Percentiles rank a stretch among this genome's conserved stretches.
Evolutionary conservation across 2,329 filamentous ascomycete species (phyloP).

Genomic region (Hypoxylon sp.): DNA sequence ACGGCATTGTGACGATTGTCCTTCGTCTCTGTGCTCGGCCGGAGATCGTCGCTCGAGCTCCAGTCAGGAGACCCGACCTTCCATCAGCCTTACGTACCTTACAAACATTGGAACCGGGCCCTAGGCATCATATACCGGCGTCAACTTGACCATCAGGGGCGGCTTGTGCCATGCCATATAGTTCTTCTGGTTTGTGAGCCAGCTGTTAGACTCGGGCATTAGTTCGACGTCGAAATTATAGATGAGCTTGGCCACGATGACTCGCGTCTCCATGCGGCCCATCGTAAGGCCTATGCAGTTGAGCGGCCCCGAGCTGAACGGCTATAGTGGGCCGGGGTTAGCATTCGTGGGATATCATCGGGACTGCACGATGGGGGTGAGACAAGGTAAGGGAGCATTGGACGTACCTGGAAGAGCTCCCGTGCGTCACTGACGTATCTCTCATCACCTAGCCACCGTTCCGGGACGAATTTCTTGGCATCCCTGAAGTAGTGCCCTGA

Average conservation of each 20-base stretch:
- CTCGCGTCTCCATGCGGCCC: conserved; percentile 48
- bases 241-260: conserved; percentile 49
- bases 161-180: conserved; percentile 47
- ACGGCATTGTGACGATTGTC: background rate
- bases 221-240: conserved; percentile 49
- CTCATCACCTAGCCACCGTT: conserved; percentile 36
- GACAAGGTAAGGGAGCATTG: background rate
- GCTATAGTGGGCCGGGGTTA: conserved; percentile 12
- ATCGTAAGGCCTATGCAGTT: conserved; percentile 35
- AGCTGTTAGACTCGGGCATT: conserved; percentile 44
- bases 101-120: no score
- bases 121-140: conserved; percentile 9
- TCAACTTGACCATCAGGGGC: conserved; percentile 39
- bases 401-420: conserved; percentile 31
- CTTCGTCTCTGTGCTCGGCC: conserved; percentile 1
- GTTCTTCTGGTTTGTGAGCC: conserved; percentile 46
- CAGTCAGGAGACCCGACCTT: background rate
- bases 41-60: background rate
- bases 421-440: conserved; percentile 26
- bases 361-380: background rate
- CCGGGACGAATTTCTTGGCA: conserved; percentile 32
- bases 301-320: conserved; percentile 30
- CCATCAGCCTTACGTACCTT: background rate
- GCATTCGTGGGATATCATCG: background rate
- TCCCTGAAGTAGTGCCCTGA: conserved; percentile 27